phyloP scores from a whole-genome alignment of 2,329 filamentous ascomycete species.

The Beauveria pseudobassiana region DNA sequence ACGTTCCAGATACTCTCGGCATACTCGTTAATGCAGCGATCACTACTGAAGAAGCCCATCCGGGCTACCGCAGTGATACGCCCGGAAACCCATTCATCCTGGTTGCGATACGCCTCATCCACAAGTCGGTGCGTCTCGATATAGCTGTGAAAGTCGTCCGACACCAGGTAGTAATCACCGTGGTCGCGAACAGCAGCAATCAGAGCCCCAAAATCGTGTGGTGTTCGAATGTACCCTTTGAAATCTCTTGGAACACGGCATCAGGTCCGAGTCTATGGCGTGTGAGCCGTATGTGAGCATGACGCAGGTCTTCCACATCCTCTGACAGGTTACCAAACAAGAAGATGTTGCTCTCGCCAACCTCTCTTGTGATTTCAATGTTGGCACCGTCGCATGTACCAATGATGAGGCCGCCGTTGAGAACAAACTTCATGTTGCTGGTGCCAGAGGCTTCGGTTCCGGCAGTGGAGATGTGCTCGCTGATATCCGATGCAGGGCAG shows the following conservation, averaged over 20 bases:
- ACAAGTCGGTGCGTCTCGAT: slow-evolving; percentile 84
- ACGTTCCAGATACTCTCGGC: slow-evolving; percentile 97
- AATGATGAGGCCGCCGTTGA: slow-evolving; percentile 95
- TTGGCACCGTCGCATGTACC: slow-evolving; percentile 97
- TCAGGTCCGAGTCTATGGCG: slow-evolving; percentile 67
- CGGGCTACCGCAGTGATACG: slow-evolving; percentile 78
- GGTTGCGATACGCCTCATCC: slow-evolving; percentile 84
- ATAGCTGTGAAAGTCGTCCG: slow-evolving; percentile 95
- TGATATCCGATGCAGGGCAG: slow-evolving; percentile 86
- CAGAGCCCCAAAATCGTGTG: slow-evolving; percentile 71
- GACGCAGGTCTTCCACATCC: slow-evolving; percentile 92
- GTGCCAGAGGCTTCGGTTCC: slow-evolving; percentile 86
- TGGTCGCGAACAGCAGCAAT: slow-evolving; percentile 82
- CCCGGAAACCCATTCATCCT: slow-evolving; percentile 89
- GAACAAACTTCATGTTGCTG: slow-evolving; percentile 99
- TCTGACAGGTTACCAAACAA: slow-evolving; percentile 93
- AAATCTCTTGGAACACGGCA: slow-evolving; percentile 79
- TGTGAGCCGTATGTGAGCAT: slow-evolving; percentile 80
- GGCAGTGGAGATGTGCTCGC: slow-evolving; percentile 96
- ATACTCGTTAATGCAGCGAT: slow-evolving; percentile 95
- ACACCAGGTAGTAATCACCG: slow-evolving; percentile 95
- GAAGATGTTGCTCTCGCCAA: slow-evolving; percentile 97
- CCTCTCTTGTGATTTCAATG: slow-evolving; percentile 95
- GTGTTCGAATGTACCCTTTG: slow-evolving; percentile 70
- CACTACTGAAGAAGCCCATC: slow-evolving; percentile 97